Evolutionary conservation across 2,329 filamentous ascomycete species (phyloP), one percentile per base, ranked within the genome.

Genomic region (Claviceps lovelessii): DNA sequence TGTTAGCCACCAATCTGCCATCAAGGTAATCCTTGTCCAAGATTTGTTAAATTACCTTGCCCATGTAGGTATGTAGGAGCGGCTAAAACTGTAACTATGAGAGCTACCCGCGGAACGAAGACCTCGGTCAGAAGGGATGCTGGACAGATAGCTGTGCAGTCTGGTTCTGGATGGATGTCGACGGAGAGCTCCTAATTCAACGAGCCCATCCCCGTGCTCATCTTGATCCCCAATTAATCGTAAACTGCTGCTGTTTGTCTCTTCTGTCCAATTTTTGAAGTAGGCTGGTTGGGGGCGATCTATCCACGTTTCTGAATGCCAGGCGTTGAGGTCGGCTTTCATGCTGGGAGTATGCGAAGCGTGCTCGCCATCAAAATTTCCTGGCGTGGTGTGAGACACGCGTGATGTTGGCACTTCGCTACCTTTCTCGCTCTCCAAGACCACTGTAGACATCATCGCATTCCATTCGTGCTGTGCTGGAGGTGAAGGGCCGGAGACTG

Each of bases 141-240:
- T 73, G 39, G 73, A 74, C 56, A 78, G 72, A 54, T 79, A 74
- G 15, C 73, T 72, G 2, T 75, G 74, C n/a, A 83, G 65, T 31
- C 75, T 75, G 9, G 72, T 72, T 45, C 78, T 73, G 0, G 81
- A 84, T 11, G 78, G 73, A 28, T 77, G 73, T 51, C 73, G 70
- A 19, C 74, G 72, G 29, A 80, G 68, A 28, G 76, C 69, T 41
- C 79, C 73, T 51, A 85, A 70, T 56, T 84, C 81, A 5, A 79
- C 77, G 29, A 85, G 70, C 1, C 80, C 80, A 61, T 85, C 82
- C 4, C 81, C 80, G 59, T 84, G 72, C 63, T 85, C 82, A 58
- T 85, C 81, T 56, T 79, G 74, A 58, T 84, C 75, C 23, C 75
- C 74, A 45, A 84, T 70, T 35, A 76, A 70, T 47, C 73, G 74